Base-by-base conservation (phyloP, 495 filamentous ascomycete genomes). In the Penicillium longicatenatum region DNA sequence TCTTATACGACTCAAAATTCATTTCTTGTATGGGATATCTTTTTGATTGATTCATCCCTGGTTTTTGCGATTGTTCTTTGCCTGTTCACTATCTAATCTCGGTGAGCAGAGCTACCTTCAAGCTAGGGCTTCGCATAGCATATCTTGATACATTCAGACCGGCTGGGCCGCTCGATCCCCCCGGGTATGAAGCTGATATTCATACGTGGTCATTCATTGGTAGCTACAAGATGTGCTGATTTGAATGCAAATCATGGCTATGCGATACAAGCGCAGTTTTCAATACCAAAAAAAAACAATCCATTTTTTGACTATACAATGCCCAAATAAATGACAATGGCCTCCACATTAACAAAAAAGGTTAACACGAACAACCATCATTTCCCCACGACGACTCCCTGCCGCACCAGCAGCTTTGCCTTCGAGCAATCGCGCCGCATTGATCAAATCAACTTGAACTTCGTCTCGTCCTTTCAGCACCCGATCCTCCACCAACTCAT, bases 331-430 rank as follows among this genome's bases (percentile, higher is more conserved):
- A 4, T 39, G 37, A 39, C 17, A 37, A 35, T 22, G 7, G 12
- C 6, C 30, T 16, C 22, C 41, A 19, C 62, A 21, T 43, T 29
- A 41, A 52, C 35, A 52, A 16, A 39, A 21, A 22, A 35, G 50
- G 62, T 76, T 74, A 50, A 76, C 67, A 0, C 66, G 59, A 37
- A 79, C 58, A 16, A 77, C 74, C 54, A 71, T 62, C 65, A 76
- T 75, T 1, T 55, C 66, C 31, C 73, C 70, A 12, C 57, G 59
- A 48, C 64, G 58, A 39, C 56, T 58, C 17, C 64, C 69, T 17
- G 63, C 66, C 9, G 65, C 63, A 31, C 64, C 67, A 29, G 67
- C 66, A 17, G 66, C 70, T 12, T 60, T 66, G n/a, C 62, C 61
- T 22, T 63, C 62, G 17, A 78, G 57, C 22, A 70, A 59, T 29